Base-by-base conservation (phyloP, 257 asterid species). In the Nicotiana knightiana region DNA sequence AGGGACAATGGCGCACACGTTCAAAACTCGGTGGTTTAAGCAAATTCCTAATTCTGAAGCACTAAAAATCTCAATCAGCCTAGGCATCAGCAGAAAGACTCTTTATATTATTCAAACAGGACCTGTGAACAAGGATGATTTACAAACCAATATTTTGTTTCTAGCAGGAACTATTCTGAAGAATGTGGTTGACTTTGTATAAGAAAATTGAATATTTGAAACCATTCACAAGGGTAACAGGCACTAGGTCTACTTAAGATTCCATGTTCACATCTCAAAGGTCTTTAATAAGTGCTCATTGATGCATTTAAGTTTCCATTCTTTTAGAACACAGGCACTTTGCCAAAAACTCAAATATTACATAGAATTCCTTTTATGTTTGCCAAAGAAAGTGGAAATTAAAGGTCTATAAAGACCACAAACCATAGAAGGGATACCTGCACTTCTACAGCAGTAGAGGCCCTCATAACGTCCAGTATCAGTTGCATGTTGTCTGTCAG, bases 391-490 rank as follows among this genome's bases (percentile, higher is more conserved):
- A 21, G 18, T 32, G 59, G 71, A 63, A 24, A 80, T 15, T 6
- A 35, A 17, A 37, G 46, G n/a, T 26, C 35, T 39, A 43, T n/a
- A 32, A 76, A 33, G 33, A 24, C 46, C 43, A 17, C 76, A 16
- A 46, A 26, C 17, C 35, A 3, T 58, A 39, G 39, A 73, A 64
- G 32, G 73, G 13, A 84, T 82, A 92, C 97, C 97, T 93, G 89
- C n/a, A 92, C 92, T 90, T 93, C 97, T 84, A 92, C 93, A 71
- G 83, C 68, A 76, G 85, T 87, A 76, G 97, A 93, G 67, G 85
- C 82, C 83, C 86, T 87, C 65, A 93, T 43, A 18, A 88, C 85
- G 81, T 91, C 89, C 82, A 89, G 70, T 78, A 93, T 86, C 9
- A 90, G 83, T 51, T 90, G 95, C 80, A 92, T 80, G 86, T 92